These are phyloP conservation scores for Hirschioporus abietinus DNA, from an alignment of 768 basidiomycete genomes.

Conservation along the genomic window DNA sequence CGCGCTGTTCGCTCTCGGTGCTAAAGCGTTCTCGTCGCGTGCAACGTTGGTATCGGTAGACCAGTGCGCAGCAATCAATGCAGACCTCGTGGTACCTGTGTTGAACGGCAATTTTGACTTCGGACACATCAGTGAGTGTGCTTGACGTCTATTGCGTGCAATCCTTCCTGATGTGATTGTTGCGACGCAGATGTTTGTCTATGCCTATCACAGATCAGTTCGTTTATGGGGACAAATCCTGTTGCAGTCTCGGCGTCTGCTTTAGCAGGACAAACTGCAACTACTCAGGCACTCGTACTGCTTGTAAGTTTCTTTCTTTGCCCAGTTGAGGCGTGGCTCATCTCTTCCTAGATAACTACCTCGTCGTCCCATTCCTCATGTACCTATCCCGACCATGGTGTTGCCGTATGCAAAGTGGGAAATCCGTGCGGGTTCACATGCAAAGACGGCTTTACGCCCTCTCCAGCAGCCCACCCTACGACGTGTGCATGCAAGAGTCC, in stretches of 20 bases:
- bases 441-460: slow-evolving; percentile 34
- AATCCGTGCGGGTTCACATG: slow-evolving; percentile 43
- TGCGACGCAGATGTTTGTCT: background rate
- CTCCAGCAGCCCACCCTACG: slow-evolving; percentile 28
- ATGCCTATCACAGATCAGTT: background rate
- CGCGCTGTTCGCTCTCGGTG: background rate
- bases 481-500: slow-evolving; percentile 39
- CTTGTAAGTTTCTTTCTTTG: background rate
- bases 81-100: background rate
- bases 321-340: background rate
- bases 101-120: background rate
- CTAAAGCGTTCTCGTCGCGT: background rate
- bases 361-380: slow-evolving; percentile 3
- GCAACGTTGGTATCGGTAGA: background rate
- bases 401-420: slow-evolving; percentile 29
- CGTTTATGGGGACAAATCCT: background rate
- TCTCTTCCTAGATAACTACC: background rate
- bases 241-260: background rate
- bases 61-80: background rate
- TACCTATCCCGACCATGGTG: slow-evolving; percentile 35
- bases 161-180: background rate
- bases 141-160: background rate
- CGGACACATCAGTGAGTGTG: background rate
- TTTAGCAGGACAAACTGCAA: background rate
- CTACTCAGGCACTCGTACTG: background rate